Evolutionary conservation across 495 filamentous ascomycete genomes (phyloP).

Genomic region (Xylaria intraflava): DNA sequence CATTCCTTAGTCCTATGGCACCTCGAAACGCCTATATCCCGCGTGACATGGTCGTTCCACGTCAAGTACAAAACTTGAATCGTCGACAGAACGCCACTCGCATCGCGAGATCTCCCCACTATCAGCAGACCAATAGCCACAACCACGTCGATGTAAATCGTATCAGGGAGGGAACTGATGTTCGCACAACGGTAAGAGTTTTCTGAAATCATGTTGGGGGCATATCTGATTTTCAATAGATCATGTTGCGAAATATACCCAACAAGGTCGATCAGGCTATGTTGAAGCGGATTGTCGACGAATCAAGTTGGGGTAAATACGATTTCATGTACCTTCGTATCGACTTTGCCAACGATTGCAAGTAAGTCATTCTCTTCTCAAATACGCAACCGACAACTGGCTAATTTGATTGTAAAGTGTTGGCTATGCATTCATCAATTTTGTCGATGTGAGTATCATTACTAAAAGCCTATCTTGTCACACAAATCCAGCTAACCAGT

Average conservation of each 20-base stretch:
- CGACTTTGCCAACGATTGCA: conserved; percentile 84
- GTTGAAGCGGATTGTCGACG: conserved; percentile 72
- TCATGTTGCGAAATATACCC: conserved; percentile 95
- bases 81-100: conserved; percentile 40
- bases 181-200: conserved; percentile 62
- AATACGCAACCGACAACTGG: neutral
- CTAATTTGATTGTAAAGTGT: conserved; percentile 54
- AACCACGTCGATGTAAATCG: conserved; percentile 61
- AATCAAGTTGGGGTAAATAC: conserved; percentile 70
- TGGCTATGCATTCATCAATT: conserved; percentile 97
- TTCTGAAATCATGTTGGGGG: neutral
- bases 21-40: conserved; percentile 20
- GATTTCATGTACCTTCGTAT: conserved; percentile 96
- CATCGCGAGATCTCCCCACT: conserved; percentile 33
- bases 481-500: conserved; percentile 29
- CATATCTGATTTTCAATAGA: conserved; percentile 39
- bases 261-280: conserved; percentile 80
- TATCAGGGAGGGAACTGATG: conserved; percentile 61
- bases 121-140: conserved; percentile 46
- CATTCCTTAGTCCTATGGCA: conserved; percentile 27
- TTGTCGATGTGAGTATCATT: conserved; percentile 47
- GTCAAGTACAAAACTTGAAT: conserved; percentile 13
- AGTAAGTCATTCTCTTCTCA: conserved; percentile 48
- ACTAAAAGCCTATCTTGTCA: neutral
- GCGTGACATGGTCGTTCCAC: conserved; percentile 23